Evolutionary conservation across 257 asterid genomes (phyloP).

Genomic region (Orobanche coerulescens): DNA sequence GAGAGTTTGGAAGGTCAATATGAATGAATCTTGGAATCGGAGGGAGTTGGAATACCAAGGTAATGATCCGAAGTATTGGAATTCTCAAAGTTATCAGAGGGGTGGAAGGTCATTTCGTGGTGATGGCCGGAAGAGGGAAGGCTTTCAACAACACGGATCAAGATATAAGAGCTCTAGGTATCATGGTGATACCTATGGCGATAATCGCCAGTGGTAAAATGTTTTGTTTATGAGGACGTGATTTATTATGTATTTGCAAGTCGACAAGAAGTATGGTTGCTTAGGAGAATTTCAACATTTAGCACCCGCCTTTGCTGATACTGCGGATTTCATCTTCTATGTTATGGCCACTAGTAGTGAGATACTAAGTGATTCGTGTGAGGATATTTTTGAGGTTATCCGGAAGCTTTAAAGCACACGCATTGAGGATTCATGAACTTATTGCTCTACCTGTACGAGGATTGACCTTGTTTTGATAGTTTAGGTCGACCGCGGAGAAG

Average conservation of each 20-base stretch:
- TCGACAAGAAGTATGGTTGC: not conserved
- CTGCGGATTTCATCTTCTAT: conserved; percentile 12
- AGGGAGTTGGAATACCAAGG: conserved; percentile 21
- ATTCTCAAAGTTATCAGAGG: conserved; percentile 24
- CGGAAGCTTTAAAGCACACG: conserved; percentile 10
- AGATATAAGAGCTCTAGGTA: conserved; percentile 53
- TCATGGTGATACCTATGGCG: conserved; percentile 38
- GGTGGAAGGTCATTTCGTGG: conserved; percentile 37
- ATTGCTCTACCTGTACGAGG: conserved; percentile 4
- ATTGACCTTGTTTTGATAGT: conserved; percentile 16
- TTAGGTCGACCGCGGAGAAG: conserved; percentile 6
- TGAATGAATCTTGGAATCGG: conserved; percentile 28
- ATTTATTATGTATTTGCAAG: conserved; percentile 17
- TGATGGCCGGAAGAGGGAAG: conserved; percentile 66
- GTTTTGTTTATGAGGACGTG: conserved; percentile 17
- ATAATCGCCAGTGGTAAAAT: conserved; percentile 27
- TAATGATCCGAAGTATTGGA: conserved; percentile 27
- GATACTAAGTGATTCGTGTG: conserved; percentile 11
- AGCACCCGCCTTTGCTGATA: conserved; percentile 19
- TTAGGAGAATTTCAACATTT: no score
- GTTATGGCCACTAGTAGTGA: conserved; percentile 6
- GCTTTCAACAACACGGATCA: conserved; percentile 42
- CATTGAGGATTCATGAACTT: conserved; percentile 1
- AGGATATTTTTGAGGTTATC: conserved; percentile 18
- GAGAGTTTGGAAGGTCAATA: conserved; percentile 31